Conservation (phyloP, 2,329 filamentous ascomycete genomes). For the Furcasterigmium sp. region DNA sequence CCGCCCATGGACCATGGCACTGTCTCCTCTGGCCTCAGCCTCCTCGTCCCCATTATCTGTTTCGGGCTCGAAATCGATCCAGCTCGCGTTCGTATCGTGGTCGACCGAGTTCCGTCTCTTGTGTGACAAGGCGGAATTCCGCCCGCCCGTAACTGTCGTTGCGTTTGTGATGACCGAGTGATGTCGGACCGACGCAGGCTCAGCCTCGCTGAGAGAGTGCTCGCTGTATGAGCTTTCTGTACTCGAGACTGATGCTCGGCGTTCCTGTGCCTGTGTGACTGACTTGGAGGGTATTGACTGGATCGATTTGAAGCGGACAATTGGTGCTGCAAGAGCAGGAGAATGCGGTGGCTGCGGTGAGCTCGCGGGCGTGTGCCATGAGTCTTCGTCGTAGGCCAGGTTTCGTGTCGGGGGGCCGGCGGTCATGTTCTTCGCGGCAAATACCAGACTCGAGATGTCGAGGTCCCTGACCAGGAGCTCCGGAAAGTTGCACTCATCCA, state of each 20-base stretch:
- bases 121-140: constrained; percentile 19
- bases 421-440: constrained; percentile 46
- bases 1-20: too few species aligned
- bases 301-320: not conserved
- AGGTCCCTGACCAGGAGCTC: constrained; percentile 52
- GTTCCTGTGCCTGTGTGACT: not conserved
- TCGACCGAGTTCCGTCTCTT: constrained; percentile 8
- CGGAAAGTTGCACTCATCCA: constrained; percentile 42
- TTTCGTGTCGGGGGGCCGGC: constrained; percentile 38
- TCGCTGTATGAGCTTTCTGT: constrained; percentile 25
- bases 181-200: constrained; percentile 24
- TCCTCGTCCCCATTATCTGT: constrained; percentile 1
- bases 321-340: not conserved
- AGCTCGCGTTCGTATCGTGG: constrained; percentile 10
- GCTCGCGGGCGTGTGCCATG: constrained; percentile 7
- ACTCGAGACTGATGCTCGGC: constrained; percentile 12
- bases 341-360: not conserved
- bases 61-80: constrained; percentile 16
- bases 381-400: constrained; percentile 21
- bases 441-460: constrained; percentile 41
- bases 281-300: not conserved
- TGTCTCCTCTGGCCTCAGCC: not conserved
- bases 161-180: constrained; percentile 33
- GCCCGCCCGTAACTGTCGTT: constrained; percentile 32
- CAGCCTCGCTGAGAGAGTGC: constrained; percentile 28